Base-by-base conservation (phyloP, 2,329 filamentous ascomycete genomes). In the Gyromitra esculenta region DNA sequence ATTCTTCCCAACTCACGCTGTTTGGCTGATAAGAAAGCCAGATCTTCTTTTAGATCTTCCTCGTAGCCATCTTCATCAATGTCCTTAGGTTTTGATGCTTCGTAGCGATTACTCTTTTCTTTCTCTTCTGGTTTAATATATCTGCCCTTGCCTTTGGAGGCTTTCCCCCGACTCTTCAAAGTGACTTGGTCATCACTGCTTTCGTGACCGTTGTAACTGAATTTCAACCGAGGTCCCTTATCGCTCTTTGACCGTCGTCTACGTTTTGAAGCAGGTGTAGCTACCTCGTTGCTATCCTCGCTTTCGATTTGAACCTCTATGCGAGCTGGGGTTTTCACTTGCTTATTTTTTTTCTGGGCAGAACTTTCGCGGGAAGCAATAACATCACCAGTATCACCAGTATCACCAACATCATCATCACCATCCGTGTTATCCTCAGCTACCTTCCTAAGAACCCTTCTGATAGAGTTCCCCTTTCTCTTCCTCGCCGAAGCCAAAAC, bases 1-100 rank as follows among this genome's bases (percentile, higher is more conserved):
- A 41, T 57, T 57, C 41, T 6, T 48, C 48, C 41, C 9, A 50
- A 63, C 72, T 63, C 45, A 75, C 72, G 48, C 21, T 37, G 64
- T 31, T 65, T 71, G 3, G 59, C 35, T 15, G 48, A 62, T 31
- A 75, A 41, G 13, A 63, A 70, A 8, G 65, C 18, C n/a, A 76
- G 13, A 59, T 78, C 76, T n/a, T 76, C 73, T 60, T 76, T 41
- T 7, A 72, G 60, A 60, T 76, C 76, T 21, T 70, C 15, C 8
- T 73, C 62, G 8, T 35, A 11, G 4, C 64, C 63, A 3, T 73
- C 62, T 25, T 43, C 35, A 31, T 43, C 8, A 8, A 45, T 31
- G 9, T 65, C 59, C 6, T 18, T 7, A 43, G 48, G 48, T 39
- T 43, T 21, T 21, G 18, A n/a, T 8, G 13, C 9, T 35, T 37